Base-by-base conservation (phyloP, 2,329 filamentous ascomycete species). In the Ilyonectria robusta region DNA sequence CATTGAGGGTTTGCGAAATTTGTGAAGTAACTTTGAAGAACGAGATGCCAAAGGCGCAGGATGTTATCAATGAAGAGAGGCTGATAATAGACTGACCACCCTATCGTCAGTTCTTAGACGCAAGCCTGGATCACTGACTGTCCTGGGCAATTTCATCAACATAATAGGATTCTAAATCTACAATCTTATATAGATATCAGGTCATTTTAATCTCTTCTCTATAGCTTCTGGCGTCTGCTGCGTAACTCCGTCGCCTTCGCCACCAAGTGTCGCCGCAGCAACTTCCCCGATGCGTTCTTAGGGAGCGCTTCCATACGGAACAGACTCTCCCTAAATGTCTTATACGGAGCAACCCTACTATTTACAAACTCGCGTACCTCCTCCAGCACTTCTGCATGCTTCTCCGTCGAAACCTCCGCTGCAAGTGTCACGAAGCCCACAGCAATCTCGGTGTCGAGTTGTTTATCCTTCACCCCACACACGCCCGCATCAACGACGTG, bases 401-500 rank as follows among this genome's bases (percentile, higher is more conserved):
- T 44, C 4, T 47, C 58, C 11, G 17, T 9, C 3, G 54, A 11
- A 21, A 68, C 68, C 6, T 59, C 62, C 1, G 26, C 35, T 6
- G 62, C 65, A 2, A 78, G 62, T 4, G 68, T 58, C 2, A 81
- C 72, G 54, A 78, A 79, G 2, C 74, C 79, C 26, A 77, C 71
- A 4, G 77, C 75, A 9, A 79, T 67, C 64, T 80, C 79, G 0
- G 70, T 72, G 9, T 66, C 76, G 40, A 57, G 68, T 54, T 11
- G 72, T 62, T 63, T 76, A 66, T 71, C 73, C 68, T 33, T 53
- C 17, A 76, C 56, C 1, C 74, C 78, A 57, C 78, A 79, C 3
- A 81, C 78, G 1, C 75, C 78, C 8, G 75, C 76, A 37, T 80
- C 78, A 1, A 19, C 56, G 9, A 80, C 77, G 2, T 58, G 21